Evolutionary conservation across 495 filamentous ascomycete genomes (phyloP), one percentile per base, ranked within the genome.

Genomic region (Amorphotheca resinae): DNA sequence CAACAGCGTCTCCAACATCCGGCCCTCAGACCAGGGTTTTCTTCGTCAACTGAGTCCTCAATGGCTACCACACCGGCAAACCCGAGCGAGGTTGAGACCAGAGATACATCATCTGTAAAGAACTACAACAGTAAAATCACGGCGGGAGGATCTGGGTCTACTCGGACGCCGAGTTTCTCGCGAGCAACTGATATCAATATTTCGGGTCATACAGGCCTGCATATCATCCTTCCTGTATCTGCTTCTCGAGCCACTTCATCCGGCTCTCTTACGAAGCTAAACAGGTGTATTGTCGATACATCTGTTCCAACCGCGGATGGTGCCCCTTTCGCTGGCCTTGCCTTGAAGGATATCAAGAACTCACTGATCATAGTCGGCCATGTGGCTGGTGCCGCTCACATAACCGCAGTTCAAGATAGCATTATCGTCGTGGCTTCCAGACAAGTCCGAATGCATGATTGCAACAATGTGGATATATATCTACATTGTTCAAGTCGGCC

Each of bases 371-470:
- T 93, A 16, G 84, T 82, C 33, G 86, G 86, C 1, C 72, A 75
- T 20, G 79, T 94, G 17, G 66, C 73, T 41, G 88, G 93, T 0
- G 73, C 93, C 2, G 74, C 76, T 3, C 88, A 95, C 54, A 68
- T 95, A 18, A 96, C 89, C 0, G 68, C 64, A 1, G 62, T 95
- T n/a, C 56, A 70, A 38, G 68, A 84, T 45, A 82, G 79, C 51
- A 75, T 83, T 22, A 58, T 99, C 15, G 75, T 93, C 8, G 73
- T 93, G 1, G 66, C 74, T 3, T 81, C 81, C 37, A 71, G 82
- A 12, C 93, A 99, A 56, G 80, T 95, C 52, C 73, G 93, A 14
- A 87, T 99, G 68, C 93, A 99, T 50, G 77, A 87, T 41, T 91
- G 84, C 54, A 66, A 64, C 22, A 69, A 84, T 40, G 79, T 87